Base-by-base conservation (phyloP, 768 basidiomycete species). In the Lactarius psammicola region DNA sequence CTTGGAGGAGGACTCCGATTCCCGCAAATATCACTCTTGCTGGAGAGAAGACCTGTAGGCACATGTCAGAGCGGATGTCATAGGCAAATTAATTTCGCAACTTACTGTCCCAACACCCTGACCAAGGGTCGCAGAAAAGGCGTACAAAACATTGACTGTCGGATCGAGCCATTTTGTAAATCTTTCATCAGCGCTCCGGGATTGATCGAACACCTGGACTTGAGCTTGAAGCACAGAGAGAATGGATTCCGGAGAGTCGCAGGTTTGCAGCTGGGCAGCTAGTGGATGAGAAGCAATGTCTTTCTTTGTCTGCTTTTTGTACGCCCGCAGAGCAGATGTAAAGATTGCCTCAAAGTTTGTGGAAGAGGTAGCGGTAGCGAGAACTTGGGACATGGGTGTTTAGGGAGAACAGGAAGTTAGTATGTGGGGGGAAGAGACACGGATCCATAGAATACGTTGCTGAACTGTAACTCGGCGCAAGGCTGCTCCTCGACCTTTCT, bases 141-240 rank as follows among this genome's bases (percentile, higher is more conserved):
- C 26, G 17, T 30, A 26, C 0, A 65, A 6, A 5, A 65, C 51
- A 17, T 60, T 34, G 2, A 65, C 59, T 0, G 44, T 40, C 3
- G 53, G 64, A 17, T 60, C 11, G 23, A 60, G 53, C 59, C 42
- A 65, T 5, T 18, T 65, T 36, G 59, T 46, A 18, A 33, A 17
- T 18, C 30, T 55, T 1, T 36, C 42, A 28, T 53, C 46, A 10
- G 20, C 20, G 13, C 23, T 26, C 17, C 49, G 4, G 18, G 20
- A 62, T 8, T 4, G 57, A 33, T 54, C 11, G 18, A 60, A 38
- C 9, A 5, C 23, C 3, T 55, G 53, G 23, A 23, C n/a, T 56
- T 49, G 59, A 10, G 55, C 31, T n/a, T 46, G 31, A 18, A 65
- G 59, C 0, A 60, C 11, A 51, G 40, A 20, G 11, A 60, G 38